Base-by-base conservation (phyloP, 495 filamentous ascomycete genomes). In the Penicillium waksmanii region DNA sequence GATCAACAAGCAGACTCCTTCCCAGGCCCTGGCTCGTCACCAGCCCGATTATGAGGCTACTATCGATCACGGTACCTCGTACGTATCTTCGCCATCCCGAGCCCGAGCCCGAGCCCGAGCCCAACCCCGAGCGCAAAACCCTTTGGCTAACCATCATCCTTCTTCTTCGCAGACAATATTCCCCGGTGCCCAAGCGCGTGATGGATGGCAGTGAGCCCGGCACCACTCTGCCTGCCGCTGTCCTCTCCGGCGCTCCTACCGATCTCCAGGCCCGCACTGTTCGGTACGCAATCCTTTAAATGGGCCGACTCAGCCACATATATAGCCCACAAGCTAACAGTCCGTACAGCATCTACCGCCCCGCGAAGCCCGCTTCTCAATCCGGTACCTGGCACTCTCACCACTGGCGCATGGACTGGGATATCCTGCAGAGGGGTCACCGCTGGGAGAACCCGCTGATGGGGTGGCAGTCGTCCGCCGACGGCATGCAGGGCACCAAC, bases 321-420 rank as follows among this genome's bases (percentile, higher is more conserved):
- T 9, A 38, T 38, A 27, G 15, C 18, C 44, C 53, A 33, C 18
- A 55, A 34, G 51, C 60, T 70, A 53, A 75, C 21, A 63, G 64
- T 71, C 40, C 44, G n/a, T 9, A 53, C 64, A 96, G 93, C 51
- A 98, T 98, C 75, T 97, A 87, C 80, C 85, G 87, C 64, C 91
- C 91, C 17, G 71, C 91, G 53, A 99, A 99, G 74, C 83, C 96
- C 31, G 93, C 95, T 42, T 96, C 94, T 10, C 95, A 99, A 72
- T 97, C 93, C 31, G 94, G 94, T 67, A 84, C 83, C 59, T 92
- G 89, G 86, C 87, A 90, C 62, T 75, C 81, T 54, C 86, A 89
- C 65, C 85, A 91, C 63, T 99, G 95, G 95, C 89, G 90, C 42
- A 97, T 99, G 93, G 95, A 99, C 72, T 99, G 95, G 95, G 95